These are phyloP conservation scores for Ustilago bromivora DNA, from an alignment of 1,284 basidiomycete species.

Conservation along the genomic window DNA sequence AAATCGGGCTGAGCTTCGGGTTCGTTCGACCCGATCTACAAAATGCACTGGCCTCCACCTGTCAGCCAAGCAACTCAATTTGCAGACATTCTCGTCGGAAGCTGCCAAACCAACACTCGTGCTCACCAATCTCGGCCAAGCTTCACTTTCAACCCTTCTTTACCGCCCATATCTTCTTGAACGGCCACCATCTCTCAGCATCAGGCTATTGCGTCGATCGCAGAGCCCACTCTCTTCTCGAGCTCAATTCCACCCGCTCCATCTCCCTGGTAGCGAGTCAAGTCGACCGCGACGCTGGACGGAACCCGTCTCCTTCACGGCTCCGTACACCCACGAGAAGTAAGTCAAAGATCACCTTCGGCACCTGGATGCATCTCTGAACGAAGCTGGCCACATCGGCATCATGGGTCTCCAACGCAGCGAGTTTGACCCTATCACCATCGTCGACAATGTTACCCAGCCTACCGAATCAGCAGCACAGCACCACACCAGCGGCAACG, in stretches of 20 bases:
- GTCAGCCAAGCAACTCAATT: background rate
- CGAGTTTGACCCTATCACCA: conserved; percentile 21
- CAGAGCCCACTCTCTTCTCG: background rate
- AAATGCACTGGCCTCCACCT: conserved; percentile 44
- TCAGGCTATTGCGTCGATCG: background rate
- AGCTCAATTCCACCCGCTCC: too few species aligned
- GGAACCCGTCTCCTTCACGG: too few species aligned
- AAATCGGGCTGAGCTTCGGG: background rate
- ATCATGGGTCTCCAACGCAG: conserved; percentile 27
- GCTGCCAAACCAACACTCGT: background rate
- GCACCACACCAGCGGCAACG: conserved; percentile 2
- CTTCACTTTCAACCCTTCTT: background rate
- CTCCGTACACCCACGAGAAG: too few species aligned
- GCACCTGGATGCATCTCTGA: background rate
- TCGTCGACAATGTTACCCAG: conserved; percentile 35
- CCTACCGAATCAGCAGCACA: conserved; percentile 13
- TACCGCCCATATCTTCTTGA: background rate
- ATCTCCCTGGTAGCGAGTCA: background rate
- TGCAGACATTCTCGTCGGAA: background rate
- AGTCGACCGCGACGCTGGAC: too few species aligned
- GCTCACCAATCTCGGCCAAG: background rate
- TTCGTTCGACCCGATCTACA: conserved; percentile 17
- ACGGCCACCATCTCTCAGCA: too few species aligned
- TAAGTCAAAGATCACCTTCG: too few species aligned
- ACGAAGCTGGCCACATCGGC: background rate